phyloP scores from a whole-genome alignment of 1,284 basidiomycete genomes.

The Trametes pubescens region DNA sequence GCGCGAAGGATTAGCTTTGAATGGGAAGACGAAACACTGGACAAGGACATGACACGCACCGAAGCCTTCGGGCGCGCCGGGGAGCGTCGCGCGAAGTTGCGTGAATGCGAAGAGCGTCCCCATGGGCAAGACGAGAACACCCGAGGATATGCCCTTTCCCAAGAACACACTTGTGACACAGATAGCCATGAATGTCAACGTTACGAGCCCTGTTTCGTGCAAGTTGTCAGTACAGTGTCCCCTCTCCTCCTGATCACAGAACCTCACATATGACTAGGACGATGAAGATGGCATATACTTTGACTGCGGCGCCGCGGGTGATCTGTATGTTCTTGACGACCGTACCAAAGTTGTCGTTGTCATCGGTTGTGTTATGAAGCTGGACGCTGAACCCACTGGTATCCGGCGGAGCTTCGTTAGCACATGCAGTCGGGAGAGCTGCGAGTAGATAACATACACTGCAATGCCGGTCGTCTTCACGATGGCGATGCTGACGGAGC shows the following conservation, averaged over 20 bases:
- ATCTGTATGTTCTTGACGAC: conserved; percentile 33
- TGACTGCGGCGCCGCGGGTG: conserved; percentile 34
- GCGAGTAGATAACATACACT: conserved; percentile 14
- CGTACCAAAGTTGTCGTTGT: conserved; percentile 23
- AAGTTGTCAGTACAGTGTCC: not conserved
- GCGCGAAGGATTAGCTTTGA: not conserved
- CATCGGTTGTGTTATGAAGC: conserved; percentile 22
- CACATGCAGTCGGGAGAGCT: not conserved
- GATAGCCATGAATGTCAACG: conserved; percentile 34
- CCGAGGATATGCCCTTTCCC: conserved; percentile 33
- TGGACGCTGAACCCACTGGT: conserved; percentile 35
- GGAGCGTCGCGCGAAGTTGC: conserved; percentile 34
- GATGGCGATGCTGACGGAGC: conserved; percentile 18
- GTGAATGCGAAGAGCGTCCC: conserved; percentile 39
- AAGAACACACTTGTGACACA: conserved; percentile 35
- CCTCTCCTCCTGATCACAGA: no score
- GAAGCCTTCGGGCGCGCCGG: conserved; percentile 36
- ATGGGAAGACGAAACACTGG: no score
- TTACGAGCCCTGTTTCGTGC: conserved; percentile 31
- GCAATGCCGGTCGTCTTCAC: conserved; percentile 25
- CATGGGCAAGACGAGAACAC: conserved; percentile 35
- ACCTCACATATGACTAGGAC: conserved; percentile 36
- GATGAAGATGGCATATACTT: conserved; percentile 34
- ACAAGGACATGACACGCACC: conserved; percentile 17
- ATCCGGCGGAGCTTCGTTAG: not conserved